Percentiles rank a stretch among this genome's conserved stretches.
These are phyloP conservation scores for Aspergillus novoparasiticus DNA, from an alignment of 2,329 filamentous ascomycete genomes.

Conservation along the genomic window DNA sequence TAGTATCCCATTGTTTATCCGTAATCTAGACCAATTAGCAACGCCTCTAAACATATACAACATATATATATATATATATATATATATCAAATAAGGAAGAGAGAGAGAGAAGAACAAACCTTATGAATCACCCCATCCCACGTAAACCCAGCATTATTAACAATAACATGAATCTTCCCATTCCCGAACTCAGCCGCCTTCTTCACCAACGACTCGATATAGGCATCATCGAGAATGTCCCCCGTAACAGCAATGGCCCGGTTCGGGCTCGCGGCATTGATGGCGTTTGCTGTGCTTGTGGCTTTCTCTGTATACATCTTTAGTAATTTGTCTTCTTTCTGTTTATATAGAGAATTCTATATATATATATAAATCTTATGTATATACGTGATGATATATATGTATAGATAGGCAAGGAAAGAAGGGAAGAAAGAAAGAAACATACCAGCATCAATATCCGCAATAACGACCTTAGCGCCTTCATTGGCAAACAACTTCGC, in stretches of 20 bases:
- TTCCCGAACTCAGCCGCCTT: slow-evolving; percentile 77
- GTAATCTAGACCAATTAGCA: slow-evolving; percentile 58
- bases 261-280: slow-evolving; percentile 65
- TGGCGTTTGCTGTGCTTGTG: slow-evolving; percentile 66
- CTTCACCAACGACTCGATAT: slow-evolving; percentile 72
- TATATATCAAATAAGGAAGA: not conserved
- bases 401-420: not conserved
- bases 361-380: not conserved
- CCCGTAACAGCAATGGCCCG: slow-evolving; percentile 73
- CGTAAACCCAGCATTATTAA: slow-evolving; percentile 90
- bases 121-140: slow-evolving; percentile 95
- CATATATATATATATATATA: not conserved
- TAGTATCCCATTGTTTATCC: slow-evolving; percentile 89
- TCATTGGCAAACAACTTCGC: slow-evolving; percentile 84
- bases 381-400: not conserved
- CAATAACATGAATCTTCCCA: slow-evolving; percentile 87
- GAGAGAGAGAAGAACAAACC: slow-evolving; percentile 35
- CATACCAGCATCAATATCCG: slow-evolving; percentile 76
- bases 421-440: slow-evolving; percentile 14
- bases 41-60: not conserved
- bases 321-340: slow-evolving; percentile 57
- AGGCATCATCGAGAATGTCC: slow-evolving; percentile 72
- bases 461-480: slow-evolving; percentile 79
- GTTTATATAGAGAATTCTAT: not conserved
- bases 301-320: slow-evolving; percentile 61